Base-by-base conservation (phyloP, 805 yeast genomes). In the Ogataea neopini region DNA sequence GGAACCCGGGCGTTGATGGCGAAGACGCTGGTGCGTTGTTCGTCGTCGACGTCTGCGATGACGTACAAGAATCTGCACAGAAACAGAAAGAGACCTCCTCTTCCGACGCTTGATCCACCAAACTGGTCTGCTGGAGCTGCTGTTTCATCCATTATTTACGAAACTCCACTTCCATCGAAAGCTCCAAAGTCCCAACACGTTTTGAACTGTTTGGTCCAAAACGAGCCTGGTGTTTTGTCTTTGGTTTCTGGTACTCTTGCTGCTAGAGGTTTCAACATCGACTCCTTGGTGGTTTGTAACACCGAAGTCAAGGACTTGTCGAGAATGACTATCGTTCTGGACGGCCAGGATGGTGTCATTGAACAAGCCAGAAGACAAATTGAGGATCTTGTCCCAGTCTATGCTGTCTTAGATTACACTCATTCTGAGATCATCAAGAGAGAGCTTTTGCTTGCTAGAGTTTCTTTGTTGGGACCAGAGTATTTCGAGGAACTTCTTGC, bases 351-450 rank as follows among this genome's bases (percentile, higher is more conserved):
- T 62, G 97, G 94, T 20, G 90, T 94, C 44, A 86, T 94, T 56
- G 99, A 94, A 69, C 99, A 94, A 74, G 98, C 97, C 2, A 82
- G 99, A 70, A 85, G 97, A 70, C 99, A 94, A 70, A 86, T 94
- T 52, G 99, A 94, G 73, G 97, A 94, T 63, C 79, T 94, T 65
- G 99, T 94, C 29, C 98, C 99, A 5, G 98, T 94, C 25, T 94
- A 95, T 73, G 99, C 98, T 4, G 99, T 94, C 32, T 76, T 94
- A 66, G 97, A 94, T 71, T 94, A 94, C 74, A 79, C 96, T 44
- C 80, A 88, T 60, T 83, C 96, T 20, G 88, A 92, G 63, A 88
- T 90, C 60, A 88, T 94, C 67, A 81, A 84, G 67, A 82, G 99
- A 68, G 99, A 94, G 74, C 77, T 94, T 61, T 75, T 94, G 48